A percentile compares a stretch with the other conserved stretches of the same genome.
Evolutionary conservation across 2,329 filamentous ascomycete species (phyloP).

Genomic region (Hymenoscyphus scutula): DNA sequence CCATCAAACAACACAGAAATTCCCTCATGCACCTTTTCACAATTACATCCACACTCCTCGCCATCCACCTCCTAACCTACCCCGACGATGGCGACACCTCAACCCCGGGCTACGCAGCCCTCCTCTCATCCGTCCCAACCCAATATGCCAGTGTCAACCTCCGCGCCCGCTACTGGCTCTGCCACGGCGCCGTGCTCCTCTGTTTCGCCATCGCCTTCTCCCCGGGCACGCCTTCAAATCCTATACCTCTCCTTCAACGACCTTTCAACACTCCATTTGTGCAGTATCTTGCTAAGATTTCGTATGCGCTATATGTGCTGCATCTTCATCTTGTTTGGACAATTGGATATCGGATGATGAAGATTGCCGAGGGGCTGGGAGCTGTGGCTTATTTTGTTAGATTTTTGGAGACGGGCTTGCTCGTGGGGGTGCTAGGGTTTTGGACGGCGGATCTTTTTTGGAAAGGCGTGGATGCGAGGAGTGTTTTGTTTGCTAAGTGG

Average conservation of each 20-base stretch:
- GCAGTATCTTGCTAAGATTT: constrained; percentile 55
- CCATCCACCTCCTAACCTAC: constrained; percentile 12
- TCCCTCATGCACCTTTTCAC: constrained; percentile 3
- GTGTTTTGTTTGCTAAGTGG: constrained; percentile 11
- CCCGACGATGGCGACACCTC: constrained; percentile 7
- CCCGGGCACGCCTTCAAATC: constrained; percentile 19
- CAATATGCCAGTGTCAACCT: constrained; percentile 6
- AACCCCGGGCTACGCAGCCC: constrained; percentile 10
- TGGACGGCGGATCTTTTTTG: constrained; percentile 16
- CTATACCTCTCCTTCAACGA: constrained; percentile 33
- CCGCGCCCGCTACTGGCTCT: constrained; percentile 19
- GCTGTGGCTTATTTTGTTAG: not conserved
- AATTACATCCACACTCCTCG: constrained; percentile 7
- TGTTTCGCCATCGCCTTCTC: constrained; percentile 27
- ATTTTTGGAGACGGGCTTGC: constrained; percentile 3
- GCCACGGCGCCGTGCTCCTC: constrained; percentile 19
- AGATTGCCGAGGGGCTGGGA: not conserved
- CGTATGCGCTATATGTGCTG: constrained; percentile 56
- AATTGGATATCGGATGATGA: constrained; percentile 17
- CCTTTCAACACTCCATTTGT: constrained; percentile 47
- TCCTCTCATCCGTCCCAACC: not conserved
- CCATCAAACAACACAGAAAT: not conserved
- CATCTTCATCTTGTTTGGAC: constrained; percentile 48
- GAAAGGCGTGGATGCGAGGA: constrained; percentile 8
- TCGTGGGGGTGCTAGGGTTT: constrained; percentile 1